phyloP scores from a whole-genome alignment of 805 yeast species.

The Metschnikowia shivogae region DNA sequence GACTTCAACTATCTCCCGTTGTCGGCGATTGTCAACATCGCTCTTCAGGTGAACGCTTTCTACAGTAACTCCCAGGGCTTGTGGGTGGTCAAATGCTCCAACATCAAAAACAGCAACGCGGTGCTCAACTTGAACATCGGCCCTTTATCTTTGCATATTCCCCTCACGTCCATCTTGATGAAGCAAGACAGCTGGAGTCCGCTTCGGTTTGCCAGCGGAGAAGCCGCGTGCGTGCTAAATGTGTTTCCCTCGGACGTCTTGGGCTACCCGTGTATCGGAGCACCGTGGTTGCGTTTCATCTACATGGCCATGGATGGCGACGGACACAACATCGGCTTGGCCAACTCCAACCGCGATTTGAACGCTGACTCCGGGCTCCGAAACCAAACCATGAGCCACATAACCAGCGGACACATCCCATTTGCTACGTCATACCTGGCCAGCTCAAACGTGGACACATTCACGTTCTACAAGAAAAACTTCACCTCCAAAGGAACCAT shows the following conservation, averaged over 20 bases:
- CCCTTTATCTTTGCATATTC: slow-evolving; percentile 45
- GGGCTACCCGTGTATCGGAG: slow-evolving; percentile 57
- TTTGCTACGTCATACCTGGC: slow-evolving; percentile 33
- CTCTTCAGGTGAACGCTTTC: slow-evolving; percentile 66
- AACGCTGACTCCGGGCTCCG: slow-evolving; percentile 4
- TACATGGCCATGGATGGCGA: slow-evolving; percentile 66
- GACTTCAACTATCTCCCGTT: slow-evolving; percentile 50
- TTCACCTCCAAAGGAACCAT: slow-evolving; percentile 10
- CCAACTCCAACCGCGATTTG: slow-evolving; percentile 36
- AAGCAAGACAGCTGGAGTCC: slow-evolving; percentile 33
- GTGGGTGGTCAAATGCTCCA: slow-evolving; percentile 64
- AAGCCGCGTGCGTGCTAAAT: slow-evolving; percentile 52
- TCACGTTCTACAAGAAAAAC: slow-evolving; percentile 12
- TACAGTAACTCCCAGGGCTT: slow-evolving; percentile 42
- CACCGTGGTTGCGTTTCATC: slow-evolving; percentile 48
- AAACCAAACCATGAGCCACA: slow-evolving; percentile 22
- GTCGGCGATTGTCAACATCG: slow-evolving; percentile 53
- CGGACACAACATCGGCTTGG: slow-evolving; percentile 52
- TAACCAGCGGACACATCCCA: slow-evolving; percentile 46
- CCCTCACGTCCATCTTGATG: slow-evolving; percentile 41
- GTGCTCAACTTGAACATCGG: slow-evolving; percentile 51
- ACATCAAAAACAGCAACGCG: slow-evolving; percentile 45
- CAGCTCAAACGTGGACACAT: slow-evolving; percentile 3
- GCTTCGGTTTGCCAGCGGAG: slow-evolving; percentile 51
- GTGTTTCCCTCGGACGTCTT: slow-evolving; percentile 44